A percentile compares a stretch with the other conserved stretches of the same genome.
Evolutionary conservation across 2,329 filamentous ascomycete species (phyloP).

Genomic region (Scortechinia acanthostroma): DNA sequence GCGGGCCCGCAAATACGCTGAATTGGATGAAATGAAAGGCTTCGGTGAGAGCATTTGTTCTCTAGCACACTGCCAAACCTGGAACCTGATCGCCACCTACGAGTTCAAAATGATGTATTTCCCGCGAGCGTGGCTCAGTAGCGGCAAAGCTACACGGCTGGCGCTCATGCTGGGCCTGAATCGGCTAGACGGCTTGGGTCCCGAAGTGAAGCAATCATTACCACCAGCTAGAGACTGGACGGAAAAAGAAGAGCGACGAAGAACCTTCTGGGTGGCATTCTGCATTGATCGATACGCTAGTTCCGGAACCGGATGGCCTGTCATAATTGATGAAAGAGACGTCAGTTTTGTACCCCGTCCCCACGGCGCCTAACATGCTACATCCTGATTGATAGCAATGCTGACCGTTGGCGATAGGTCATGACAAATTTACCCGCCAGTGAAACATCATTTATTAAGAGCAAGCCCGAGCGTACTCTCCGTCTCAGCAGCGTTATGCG

Average conservation of each 20-base stretch:
- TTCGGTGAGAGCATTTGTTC: conserved; percentile 31
- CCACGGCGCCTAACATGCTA: too few relatives aligned
- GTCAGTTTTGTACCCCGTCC: too few relatives aligned
- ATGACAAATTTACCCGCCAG: conserved; percentile 53
- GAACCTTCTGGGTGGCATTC: conserved; percentile 64
- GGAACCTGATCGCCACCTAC: conserved; percentile 50
- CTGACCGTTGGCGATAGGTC: conserved; percentile 20
- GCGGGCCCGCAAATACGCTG: conserved; percentile 8
- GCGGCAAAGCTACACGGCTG: conserved; percentile 50
- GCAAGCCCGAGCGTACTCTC: conserved; percentile 37
- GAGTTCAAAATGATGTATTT: conserved; percentile 67
- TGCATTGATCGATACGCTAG: conserved; percentile 59
- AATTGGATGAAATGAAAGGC: conserved; percentile 10
- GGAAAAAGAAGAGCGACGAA: conserved; percentile 58
- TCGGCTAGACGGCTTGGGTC: conserved; percentile 46
- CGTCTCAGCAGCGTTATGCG: conserved; percentile 36
- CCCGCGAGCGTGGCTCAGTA: conserved; percentile 59
- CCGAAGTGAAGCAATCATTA: conserved; percentile 60
- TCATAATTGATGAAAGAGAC: conserved; percentile 60
- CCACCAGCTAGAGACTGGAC: conserved; percentile 58
- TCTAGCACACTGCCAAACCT: conserved; percentile 52
- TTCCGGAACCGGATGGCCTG: conserved; percentile 65
- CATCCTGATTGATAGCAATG: too few relatives aligned
- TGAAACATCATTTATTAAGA: conserved; percentile 51
- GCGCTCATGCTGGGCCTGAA: conserved; percentile 64